These are phyloP conservation scores for Eragrostis nindensis DNA, from an alignment of 176 grass and related monocot genomes.

Conservation along the genomic window DNA sequence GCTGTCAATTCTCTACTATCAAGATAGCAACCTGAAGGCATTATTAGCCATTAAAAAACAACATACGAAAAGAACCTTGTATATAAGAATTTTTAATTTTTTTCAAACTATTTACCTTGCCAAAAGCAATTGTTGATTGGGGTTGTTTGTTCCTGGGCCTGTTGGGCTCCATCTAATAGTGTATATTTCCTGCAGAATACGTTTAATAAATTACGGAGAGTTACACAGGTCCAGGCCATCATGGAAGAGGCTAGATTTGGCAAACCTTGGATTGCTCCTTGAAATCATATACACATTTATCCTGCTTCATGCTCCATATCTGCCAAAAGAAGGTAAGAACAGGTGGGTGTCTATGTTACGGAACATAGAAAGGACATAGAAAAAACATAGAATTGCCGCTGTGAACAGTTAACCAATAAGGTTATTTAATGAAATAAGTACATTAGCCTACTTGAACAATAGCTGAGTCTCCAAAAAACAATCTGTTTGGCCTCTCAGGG, in stretches of 20 bases:
- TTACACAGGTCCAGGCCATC: not conserved
- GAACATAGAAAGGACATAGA: not conserved
- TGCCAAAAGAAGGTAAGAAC: constrained; percentile 41
- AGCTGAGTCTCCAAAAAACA: not conserved
- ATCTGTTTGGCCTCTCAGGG: not conserved
- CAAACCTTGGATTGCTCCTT: constrained; percentile 88
- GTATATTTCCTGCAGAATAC: constrained; percentile 85
- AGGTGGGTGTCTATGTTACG: not conserved
- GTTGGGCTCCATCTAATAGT: constrained; percentile 99
- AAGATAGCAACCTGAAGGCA: not conserved
- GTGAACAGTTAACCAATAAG: constrained; percentile 1
- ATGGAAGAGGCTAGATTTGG: constrained; percentile 24
- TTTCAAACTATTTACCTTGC: constrained; percentile 66
- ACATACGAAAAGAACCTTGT: not conserved
- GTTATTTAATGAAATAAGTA: not conserved
- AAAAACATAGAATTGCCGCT: constrained; percentile 5
- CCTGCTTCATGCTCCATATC: constrained; percentile 99
- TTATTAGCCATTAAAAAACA: not conserved
- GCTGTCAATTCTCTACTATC: not conserved
- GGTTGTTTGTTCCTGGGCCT: constrained; percentile 76
- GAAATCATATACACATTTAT: constrained; percentile 90
- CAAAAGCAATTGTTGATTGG: constrained; percentile 87
- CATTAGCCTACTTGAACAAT: not conserved
- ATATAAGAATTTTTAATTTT: not conserved
- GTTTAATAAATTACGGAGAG: constrained; percentile 34